These are phyloP conservation scores for Pyrus hybrid DNA, from an alignment of 331 rosid species.

Conservation along the genomic window DNA sequence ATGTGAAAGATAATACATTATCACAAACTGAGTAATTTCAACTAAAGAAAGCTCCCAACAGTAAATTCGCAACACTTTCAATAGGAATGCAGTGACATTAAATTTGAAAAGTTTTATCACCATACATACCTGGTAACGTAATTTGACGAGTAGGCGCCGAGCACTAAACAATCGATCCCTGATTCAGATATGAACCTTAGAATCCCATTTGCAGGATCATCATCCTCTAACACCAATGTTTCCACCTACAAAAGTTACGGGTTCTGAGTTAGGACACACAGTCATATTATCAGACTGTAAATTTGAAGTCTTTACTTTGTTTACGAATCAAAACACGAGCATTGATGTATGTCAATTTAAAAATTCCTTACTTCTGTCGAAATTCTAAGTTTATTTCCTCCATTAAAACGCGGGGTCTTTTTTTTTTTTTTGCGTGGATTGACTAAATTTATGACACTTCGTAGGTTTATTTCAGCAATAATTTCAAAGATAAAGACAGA, in stretches of 20 bases:
- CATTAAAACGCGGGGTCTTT: no score
- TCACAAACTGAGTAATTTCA: background rate
- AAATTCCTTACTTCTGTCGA: no score
- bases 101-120: background rate
- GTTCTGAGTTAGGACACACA: background rate
- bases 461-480: no score
- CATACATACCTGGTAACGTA: conserved; percentile 49
- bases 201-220: conserved; percentile 68
- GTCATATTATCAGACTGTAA: background rate
- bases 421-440: no score
- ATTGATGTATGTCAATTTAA: no score
- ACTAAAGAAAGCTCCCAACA: background rate
- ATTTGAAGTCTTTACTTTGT: background rate
- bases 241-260: conserved; percentile 44
- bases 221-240: conserved; percentile 72
- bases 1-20: no score
- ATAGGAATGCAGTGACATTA: background rate
- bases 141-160: conserved; percentile 60
- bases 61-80: background rate
- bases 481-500: background rate
- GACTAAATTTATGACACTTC: no score
- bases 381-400: no score
- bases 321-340: no score
- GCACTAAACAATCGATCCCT: conserved; percentile 46
- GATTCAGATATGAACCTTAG: conserved; percentile 49